Evolutionary conservation across 805 yeast species (phyloP), one percentile per base, ranked within the genome.

Genomic region (Starmerella davenportii): DNA sequence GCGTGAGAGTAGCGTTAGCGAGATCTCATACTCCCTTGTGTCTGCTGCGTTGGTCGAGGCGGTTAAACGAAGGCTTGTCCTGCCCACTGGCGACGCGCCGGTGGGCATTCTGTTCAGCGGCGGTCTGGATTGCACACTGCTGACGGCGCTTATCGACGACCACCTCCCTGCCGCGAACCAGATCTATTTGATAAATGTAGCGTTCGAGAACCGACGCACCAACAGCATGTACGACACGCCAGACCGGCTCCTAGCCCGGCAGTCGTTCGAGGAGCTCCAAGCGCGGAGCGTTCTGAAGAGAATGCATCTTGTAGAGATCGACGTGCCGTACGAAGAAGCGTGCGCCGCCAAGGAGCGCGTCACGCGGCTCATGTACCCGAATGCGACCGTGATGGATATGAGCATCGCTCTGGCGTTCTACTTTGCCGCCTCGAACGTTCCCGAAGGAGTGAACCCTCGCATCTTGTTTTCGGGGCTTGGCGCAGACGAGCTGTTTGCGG

Each of bases 401-500:
- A 79, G 94, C 1, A 90, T 90, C 37, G 95, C 95, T 1, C 72
- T 87, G 43, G 98, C 99, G 0, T 90, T 90, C 52, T 84, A 76
- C 54, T 90, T 84, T 60, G 95, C 96, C 0, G 69, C 93, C 2
- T 70, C 43, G 79, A n/a, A n/a, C n/a, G 79, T 7, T 36, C 44
- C 7, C 73, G 58, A 7, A 69, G 82, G 30, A 9, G 18, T 2
- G 18, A 21, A 23, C 15, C 34, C 42, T 7, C 69, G 72, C 46
- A 93, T 90, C 0, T 56, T 90, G 7, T 62, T 90, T 27, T 80
- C 94, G 38, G 99, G 99, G 0, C 63, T 90, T 11, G 99, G 99
- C 1, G 98, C 98, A 0, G 99, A 90, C 59, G 99, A 90, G 57
- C 59, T 90, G 16, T 85, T 79, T 62, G 99, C 94, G 0, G 99